Evolutionary conservation across 2,329 filamentous ascomycete species (phyloP).

Genomic region (Neocatenulostroma microsporum): DNA sequence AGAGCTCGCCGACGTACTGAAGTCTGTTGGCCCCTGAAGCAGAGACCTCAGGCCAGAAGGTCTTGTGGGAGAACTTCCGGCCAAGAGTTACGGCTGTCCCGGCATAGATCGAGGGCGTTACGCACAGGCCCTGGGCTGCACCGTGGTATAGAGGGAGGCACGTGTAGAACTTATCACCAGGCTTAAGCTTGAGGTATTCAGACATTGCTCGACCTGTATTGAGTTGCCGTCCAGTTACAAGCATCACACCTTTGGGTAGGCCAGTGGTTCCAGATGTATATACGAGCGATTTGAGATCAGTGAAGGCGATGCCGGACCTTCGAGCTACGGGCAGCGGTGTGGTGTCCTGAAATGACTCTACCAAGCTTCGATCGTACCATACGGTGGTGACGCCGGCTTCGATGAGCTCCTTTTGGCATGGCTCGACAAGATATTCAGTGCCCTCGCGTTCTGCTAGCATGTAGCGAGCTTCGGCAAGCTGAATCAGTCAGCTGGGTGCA

Average conservation of each 20-base stretch:
- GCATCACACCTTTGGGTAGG: constrained; percentile 24
- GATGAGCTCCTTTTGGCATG: constrained; percentile 16
- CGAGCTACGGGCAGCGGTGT: constrained; percentile 20
- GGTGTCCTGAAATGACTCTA: constrained; percentile 12
- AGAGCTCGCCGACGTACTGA: constrained; percentile 80
- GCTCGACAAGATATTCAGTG: constrained; percentile 18
- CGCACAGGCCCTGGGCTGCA: constrained; percentile 59
- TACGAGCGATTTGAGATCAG: constrained; percentile 62
- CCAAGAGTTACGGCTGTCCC: constrained; percentile 65
- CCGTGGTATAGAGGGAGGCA: constrained; percentile 85
- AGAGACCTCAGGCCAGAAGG: constrained; percentile 69
- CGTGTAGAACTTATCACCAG: constrained; percentile 45
- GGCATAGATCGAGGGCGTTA: constrained; percentile 47
- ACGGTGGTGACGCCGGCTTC: constrained; percentile 14
- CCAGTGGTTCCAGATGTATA: constrained; percentile 63
- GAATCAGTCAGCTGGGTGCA: too few species aligned
- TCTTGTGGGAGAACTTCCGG: constrained; percentile 61
- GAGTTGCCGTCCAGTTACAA: constrained; percentile 16
- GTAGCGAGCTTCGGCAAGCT: constrained; percentile 21
- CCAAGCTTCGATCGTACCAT: constrained; percentile 20
- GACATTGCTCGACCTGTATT: constrained; percentile 52
- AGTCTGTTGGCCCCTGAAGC: constrained; percentile 61
- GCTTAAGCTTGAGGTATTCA: constrained; percentile 51
- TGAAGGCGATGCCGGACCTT: constrained; percentile 9
- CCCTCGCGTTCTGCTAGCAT: constrained; percentile 21